Evolutionary conservation across 2,329 filamentous ascomycete genomes (phyloP), one percentile per base, ranked within the genome.

Genomic region (Penicillium sp.): DNA sequence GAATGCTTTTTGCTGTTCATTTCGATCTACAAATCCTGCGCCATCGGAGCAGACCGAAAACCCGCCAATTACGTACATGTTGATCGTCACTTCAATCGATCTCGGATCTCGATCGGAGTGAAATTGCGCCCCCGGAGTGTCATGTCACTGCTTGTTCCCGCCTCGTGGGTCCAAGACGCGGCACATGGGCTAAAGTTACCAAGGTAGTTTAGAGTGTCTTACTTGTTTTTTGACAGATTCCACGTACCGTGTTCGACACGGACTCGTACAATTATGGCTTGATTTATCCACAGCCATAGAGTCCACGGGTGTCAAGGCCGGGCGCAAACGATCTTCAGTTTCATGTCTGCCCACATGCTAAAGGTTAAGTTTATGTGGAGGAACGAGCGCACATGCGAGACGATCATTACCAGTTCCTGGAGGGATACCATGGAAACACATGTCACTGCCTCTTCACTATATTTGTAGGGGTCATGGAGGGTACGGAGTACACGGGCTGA

Each of bases 81-180:
- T 10, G 44, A 46, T 46, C 42, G 8, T 9, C 26, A 9, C 26
- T 26, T 42, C 39, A 29, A 53, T 46, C 13, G 38, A 35, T 45
- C 35, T 28, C 21, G n/a, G 32, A 57, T 49, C 47, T 53, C n/a
- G 32, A 48, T 43, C 12, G 32, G 31, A 53, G 34, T 32, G 22
- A 37, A 43, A 33, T 51, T 47, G 32, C 39, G 28, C 28, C 24
- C 45, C 53, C 47, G 34, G 51, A 48, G 35, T 56, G 43, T 48
- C 49, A 53, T 42, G 22, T 24, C 22, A 33, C 39, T 39, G 34
- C 22, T 48, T 49, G 49, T 44, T 51, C 47, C 54, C 54, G 40
- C 49, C 47, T 49, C 45, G 57, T 59, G 57, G 57, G 53, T 53
- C 55, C 53, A 28, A 38, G 48, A 53, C 49, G 52, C 51, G 56